Percentiles rank a stretch among this genome's conserved stretches.
These are phyloP conservation scores for Aspergillus glaucus DNA, from an alignment of 2,329 filamentous ascomycete genomes.

Conservation along the genomic window DNA sequence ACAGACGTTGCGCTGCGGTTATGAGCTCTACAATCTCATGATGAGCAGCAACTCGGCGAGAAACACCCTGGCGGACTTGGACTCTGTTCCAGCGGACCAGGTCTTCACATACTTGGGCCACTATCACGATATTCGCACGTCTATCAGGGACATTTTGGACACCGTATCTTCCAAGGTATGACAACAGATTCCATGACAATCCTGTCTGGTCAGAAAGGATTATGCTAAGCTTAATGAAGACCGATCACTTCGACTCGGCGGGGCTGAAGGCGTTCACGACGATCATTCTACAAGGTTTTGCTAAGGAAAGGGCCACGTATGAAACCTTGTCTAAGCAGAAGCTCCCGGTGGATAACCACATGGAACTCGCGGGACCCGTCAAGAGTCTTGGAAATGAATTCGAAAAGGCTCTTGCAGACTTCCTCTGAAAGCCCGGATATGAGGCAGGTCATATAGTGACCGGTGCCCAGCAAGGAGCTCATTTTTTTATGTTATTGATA, in stretches of 20 bases:
- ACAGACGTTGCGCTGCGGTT: neutral
- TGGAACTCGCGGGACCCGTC: neutral
- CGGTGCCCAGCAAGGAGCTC: too few relatives aligned
- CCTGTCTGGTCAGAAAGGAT: too few relatives aligned
- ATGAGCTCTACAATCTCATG: neutral
- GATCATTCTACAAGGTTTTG: neutral
- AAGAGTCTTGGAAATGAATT: neutral
- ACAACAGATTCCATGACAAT: neutral
- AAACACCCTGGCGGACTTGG: neutral
- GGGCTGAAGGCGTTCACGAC: neutral
- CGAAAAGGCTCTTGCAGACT: neutral
- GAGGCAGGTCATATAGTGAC: too few relatives aligned
- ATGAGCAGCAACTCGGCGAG: neutral
- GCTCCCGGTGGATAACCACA: neutral
- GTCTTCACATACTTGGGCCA: neutral
- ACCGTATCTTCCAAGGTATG: neutral
- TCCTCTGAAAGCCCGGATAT: neutral
- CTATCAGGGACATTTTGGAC: neutral
- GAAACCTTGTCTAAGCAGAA: neutral
- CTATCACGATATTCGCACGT: neutral
- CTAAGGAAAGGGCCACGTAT: neutral
- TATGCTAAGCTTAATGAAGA: neutral
- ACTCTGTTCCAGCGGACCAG: neutral
- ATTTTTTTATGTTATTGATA: too few relatives aligned
- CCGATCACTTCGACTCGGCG: neutral